These are phyloP conservation scores for Cytospora piceicola DNA, from an alignment of 2,329 filamentous ascomycete species.

Conservation along the genomic window DNA sequence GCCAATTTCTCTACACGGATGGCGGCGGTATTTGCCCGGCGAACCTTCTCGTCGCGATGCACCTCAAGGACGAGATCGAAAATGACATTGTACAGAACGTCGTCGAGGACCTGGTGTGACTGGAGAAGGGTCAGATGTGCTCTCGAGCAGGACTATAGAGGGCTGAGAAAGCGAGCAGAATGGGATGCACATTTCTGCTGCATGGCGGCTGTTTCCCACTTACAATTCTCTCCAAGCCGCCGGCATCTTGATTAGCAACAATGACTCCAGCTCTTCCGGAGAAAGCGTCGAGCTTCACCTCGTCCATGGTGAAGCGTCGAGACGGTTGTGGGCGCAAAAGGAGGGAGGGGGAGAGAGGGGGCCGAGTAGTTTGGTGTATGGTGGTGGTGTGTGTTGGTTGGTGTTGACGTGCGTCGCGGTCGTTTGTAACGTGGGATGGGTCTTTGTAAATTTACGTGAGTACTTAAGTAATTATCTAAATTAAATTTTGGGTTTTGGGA, in stretches of 20 bases:
- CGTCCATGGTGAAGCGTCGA: slow-evolving; percentile 24
- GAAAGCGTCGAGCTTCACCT: slow-evolving; percentile 45
- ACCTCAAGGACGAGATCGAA: slow-evolving; percentile 74
- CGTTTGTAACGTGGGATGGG: slow-evolving; percentile 15
- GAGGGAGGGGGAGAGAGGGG: not conserved
- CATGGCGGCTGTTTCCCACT: slow-evolving; percentile 38
- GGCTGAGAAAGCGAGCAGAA: not conserved
- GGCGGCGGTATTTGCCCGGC: slow-evolving; percentile 67
- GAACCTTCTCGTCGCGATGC: slow-evolving; percentile 78
- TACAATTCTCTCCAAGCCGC: slow-evolving; percentile 63
- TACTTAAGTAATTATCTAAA: slow-evolving; percentile 19
- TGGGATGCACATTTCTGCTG: not conserved
- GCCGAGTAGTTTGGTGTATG: slow-evolving; percentile 1
- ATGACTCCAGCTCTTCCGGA: slow-evolving; percentile 63
- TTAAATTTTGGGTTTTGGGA: slow-evolving; percentile 29
- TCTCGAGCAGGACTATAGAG: not conserved
- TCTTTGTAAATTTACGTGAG: slow-evolving; percentile 4
- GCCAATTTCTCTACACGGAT: slow-evolving; percentile 67
- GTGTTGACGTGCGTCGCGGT: slow-evolving; percentile 2
- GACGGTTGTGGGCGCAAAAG: slow-evolving; percentile 21
- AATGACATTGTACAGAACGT: slow-evolving; percentile 75
- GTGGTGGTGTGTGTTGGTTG: not conserved
- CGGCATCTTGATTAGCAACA: slow-evolving; percentile 55
- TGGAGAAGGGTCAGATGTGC: slow-evolving; percentile 37
- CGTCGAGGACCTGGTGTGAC: slow-evolving; percentile 71